Evolutionary conservation across 2,329 filamentous ascomycete species (phyloP).

Genomic region (Clarireedia homoeocarpa): DNA sequence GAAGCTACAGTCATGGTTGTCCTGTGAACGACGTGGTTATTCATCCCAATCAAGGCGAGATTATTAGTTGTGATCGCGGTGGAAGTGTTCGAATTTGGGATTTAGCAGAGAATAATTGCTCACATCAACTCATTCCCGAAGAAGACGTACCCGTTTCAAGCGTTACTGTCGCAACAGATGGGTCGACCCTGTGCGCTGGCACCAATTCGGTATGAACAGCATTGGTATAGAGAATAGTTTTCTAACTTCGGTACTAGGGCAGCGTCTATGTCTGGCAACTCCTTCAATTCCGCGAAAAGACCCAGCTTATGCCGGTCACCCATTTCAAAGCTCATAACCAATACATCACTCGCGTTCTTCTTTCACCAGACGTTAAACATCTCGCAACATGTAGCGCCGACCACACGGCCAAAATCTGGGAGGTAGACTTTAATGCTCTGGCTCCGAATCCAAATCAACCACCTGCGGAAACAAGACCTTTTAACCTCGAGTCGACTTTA

Average conservation of each 20-base stretch:
- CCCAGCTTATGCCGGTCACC: conserved; percentile 62
- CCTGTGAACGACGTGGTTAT: conserved; percentile 99
- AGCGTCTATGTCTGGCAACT: conserved; percentile 98
- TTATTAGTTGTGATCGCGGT: conserved; percentile 90
- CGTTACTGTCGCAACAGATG: conserved; percentile 92
- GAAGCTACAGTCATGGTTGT: conserved; percentile 84
- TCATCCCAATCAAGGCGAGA: conserved; percentile 95
- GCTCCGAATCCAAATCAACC: conserved; percentile 22
- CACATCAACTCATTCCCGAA: conserved; percentile 91
- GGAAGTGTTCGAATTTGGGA: conserved; percentile 96
- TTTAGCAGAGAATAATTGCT: conserved; percentile 92
- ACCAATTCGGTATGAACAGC: conserved; percentile 68
- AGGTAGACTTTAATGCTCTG: conserved; percentile 63
- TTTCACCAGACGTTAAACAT: conserved; percentile 68
- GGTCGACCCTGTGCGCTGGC: conserved; percentile 83
- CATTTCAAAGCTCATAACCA: conserved; percentile 65
- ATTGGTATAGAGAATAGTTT: not conserved
- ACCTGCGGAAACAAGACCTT: conserved; percentile 39
- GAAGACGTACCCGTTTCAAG: conserved; percentile 91
- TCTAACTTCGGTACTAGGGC: conserved; percentile 48
- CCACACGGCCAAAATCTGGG: conserved; percentile 92
- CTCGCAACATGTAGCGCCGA: conserved; percentile 69
- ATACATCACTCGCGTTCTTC: conserved; percentile 66
- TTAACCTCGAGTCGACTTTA: conserved; percentile 61
- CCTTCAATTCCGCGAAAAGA: conserved; percentile 61